Conservation (phyloP, 1,284 basidiomycete species). For the Dichomitus squalens region DNA sequence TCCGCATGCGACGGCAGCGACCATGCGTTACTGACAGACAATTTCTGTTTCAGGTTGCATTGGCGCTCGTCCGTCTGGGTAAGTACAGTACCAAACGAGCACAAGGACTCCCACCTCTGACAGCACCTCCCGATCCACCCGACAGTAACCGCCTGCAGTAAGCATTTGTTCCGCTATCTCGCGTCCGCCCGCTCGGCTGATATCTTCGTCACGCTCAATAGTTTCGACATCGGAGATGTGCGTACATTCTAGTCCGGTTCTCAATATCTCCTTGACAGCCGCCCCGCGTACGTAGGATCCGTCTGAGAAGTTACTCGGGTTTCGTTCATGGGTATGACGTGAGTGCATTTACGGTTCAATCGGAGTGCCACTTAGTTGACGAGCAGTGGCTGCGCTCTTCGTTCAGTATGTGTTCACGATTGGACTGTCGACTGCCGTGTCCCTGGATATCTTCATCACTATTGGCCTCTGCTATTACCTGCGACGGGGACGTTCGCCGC, state of each 20-base stretch:
- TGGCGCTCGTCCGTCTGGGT: constrained; percentile 27
- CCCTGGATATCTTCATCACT: constrained; percentile 55
- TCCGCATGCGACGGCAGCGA: neutral
- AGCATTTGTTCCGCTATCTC: neutral
- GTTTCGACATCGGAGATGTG: constrained; percentile 40
- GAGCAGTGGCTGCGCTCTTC: neutral
- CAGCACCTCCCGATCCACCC: neutral
- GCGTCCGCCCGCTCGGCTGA: neutral
- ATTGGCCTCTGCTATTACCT: constrained; percentile 49
- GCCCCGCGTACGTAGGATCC: constrained; percentile 16
- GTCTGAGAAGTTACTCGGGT: constrained; percentile 28
- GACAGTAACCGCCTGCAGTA: constrained; percentile 20
- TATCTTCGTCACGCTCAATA: constrained; percentile 3
- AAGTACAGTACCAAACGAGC: neutral
- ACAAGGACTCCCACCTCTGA: neutral
- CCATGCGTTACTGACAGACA: neutral
- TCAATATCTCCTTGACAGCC: neutral
- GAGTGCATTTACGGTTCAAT: neutral
- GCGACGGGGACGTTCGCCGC: constrained; percentile 40
- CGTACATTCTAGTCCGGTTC: no score
- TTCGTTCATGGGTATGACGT: constrained; percentile 30
- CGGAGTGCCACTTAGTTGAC: neutral
- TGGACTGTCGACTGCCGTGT: constrained; percentile 52
- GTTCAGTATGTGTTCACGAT: constrained; percentile 57
- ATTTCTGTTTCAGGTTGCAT: constrained; percentile 14